A percentile compares a stretch with the other conserved stretches of the same genome.
These are phyloP conservation scores for Fraxinus sp. DNA, from an alignment of 305 asterid species.

Conservation along the genomic window DNA sequence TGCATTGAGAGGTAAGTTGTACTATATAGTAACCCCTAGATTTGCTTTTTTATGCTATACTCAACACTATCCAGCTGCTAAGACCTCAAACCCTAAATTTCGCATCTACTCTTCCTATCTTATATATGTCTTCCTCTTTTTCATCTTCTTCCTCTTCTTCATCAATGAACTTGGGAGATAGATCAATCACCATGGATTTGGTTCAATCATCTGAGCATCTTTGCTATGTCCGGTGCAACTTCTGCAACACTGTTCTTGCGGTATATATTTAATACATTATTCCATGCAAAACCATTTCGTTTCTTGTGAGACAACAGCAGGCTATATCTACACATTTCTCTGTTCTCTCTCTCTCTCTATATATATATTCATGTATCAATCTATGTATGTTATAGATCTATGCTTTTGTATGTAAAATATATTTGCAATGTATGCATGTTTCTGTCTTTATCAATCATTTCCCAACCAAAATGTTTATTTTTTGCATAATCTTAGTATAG, in stretches of 20 bases:
- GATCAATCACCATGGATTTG: constrained; percentile 54
- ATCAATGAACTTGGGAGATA: constrained; percentile 22
- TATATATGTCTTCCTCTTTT: constrained; percentile 29
- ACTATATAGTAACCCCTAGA: constrained; percentile 40
- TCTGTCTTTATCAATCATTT: constrained; percentile 7
- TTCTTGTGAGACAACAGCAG: neutral
- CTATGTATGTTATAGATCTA: neutral
- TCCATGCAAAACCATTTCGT: constrained; percentile 1
- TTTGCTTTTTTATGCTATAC: constrained; percentile 27
- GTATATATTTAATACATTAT: constrained; percentile 32
- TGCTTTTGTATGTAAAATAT: neutral
- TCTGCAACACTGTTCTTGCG: constrained; percentile 95
- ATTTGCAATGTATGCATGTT: neutral
- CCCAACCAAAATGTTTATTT: neutral
- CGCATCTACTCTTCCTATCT: constrained; percentile 3
- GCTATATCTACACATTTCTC: neutral
- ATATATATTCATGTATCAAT: neutral
- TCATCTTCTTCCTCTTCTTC: constrained; percentile 26
- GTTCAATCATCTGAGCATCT: constrained; percentile 73
- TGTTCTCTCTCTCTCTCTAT: neutral
- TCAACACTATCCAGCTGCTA: constrained; percentile 23
- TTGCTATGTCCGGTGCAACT: constrained; percentile 93
- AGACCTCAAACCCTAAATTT: constrained; percentile 36
- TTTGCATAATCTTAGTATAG: neutral
- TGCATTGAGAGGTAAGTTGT: constrained; percentile 36